phyloP scores from a whole-genome alignment of 768 basidiomycete genomes.

The Hypholoma sublateritium region DNA sequence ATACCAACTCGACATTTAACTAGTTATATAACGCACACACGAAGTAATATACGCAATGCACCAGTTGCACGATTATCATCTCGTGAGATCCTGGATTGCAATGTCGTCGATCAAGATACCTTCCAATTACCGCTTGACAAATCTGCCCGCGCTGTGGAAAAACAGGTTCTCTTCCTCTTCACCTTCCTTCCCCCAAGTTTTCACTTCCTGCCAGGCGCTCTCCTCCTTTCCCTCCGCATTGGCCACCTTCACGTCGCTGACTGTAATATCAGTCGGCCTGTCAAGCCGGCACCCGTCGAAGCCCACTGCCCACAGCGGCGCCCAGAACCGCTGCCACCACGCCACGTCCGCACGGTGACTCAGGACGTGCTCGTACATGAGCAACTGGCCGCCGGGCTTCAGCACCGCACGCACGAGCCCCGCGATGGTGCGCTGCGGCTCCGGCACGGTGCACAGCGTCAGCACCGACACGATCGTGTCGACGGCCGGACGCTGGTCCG shows the following conservation, averaged over 20 bases:
- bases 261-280: slow-evolving; percentile 50
- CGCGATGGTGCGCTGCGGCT: slow-evolving; percentile 47
- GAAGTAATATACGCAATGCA: background rate
- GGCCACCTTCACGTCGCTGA: slow-evolving; percentile 33
- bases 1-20: background rate
- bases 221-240: slow-evolving; percentile 23
- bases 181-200: slow-evolving; percentile 47
- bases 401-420: slow-evolving; percentile 52
- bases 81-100: too few relatives aligned
- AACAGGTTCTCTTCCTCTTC: slow-evolving; percentile 60
- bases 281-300: slow-evolving; percentile 70
- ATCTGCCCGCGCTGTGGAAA: slow-evolving; percentile 58
- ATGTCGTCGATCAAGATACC: background rate
- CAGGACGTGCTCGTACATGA: slow-evolving; percentile 73
- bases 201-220: slow-evolving; percentile 48
- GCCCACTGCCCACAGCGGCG: slow-evolving; percentile 59
- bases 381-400: slow-evolving; percentile 60
- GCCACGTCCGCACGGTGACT: slow-evolving; percentile 52
- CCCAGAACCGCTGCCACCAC: slow-evolving; percentile 76
- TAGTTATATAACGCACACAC: slow-evolving; percentile 3
- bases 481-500: slow-evolving; percentile 26
- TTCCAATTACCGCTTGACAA: slow-evolving; percentile 39
- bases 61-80: background rate
- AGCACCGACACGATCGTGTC: slow-evolving; percentile 68
- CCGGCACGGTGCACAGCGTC: slow-evolving; percentile 64